Evolutionary conservation across 768 basidiomycete species (phyloP), one percentile per base, ranked within the genome.

Genomic region (Termitomyces sp.): DNA sequence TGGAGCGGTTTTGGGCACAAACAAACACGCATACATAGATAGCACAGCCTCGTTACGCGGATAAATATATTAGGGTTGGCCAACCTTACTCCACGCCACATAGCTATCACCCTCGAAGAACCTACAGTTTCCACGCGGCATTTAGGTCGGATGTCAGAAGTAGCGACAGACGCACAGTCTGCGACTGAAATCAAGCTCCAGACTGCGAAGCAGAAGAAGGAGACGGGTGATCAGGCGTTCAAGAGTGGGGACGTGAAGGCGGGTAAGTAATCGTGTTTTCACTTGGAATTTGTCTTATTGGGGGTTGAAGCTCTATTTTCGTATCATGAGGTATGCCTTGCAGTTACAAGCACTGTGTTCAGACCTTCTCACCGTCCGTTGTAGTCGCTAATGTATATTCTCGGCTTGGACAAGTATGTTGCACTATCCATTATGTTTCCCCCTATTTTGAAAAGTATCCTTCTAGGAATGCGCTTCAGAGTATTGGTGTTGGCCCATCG

Each of bases 341-440:
- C 41, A 13, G 7, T 31, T 20, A 31, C 42, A 49, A 5, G 5
- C 26, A 18, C 13, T 53, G 39, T 7, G 46, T 29, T 48, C 13
- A n/a, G 26, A 37, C 5, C 44, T 58, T 46, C 41, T 63, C 24
- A 63, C 26, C 20, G 37, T 41, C 53, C 29, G 46, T 42, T 52
- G 18, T 44, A 89, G 90, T 74, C 90, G 24, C 72, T 91, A 52
- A 75, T 91, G 77, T 91, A 85, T 63, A 76, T 92, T 14, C 74
- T 82, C 43, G 91, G 91, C 22, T 69, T 93, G 48, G 86, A 91
- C 77, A 92, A 88, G 90, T 89, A 65, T 59, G 84, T 69, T 3
- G 13, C 43, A 29, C 46, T 46, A 42, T 16, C 49, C 29, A 32
- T 42, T 22, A 3, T 24, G 26, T 20, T n/a, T 8, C 7, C 32